Evolutionary conservation across 164 flowering plant genomes (phyloP).

Genomic region (Magnolia sinica): DNA sequence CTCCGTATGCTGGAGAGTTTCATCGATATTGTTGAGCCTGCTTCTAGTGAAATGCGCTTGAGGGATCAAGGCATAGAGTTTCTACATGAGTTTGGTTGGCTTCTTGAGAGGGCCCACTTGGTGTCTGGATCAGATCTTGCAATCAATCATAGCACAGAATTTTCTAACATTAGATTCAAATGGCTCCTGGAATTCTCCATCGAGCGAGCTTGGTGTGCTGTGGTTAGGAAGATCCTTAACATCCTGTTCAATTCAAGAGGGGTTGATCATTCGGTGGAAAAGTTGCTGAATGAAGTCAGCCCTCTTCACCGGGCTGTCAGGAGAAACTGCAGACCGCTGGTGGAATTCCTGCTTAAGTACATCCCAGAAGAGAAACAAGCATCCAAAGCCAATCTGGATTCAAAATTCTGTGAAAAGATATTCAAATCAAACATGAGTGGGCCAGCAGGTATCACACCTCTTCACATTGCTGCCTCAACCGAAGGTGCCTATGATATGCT

Average conservation of each 20-base stretch:
- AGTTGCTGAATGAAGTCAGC: slow-evolving; percentile 47
- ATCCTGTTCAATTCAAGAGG: slow-evolving; percentile 42
- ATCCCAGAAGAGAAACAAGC: slow-evolving; percentile 26
- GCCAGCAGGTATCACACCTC: slow-evolving; percentile 78
- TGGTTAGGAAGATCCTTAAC: slow-evolving; percentile 63
- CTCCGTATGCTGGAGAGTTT: slow-evolving; percentile 58
- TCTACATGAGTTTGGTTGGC: slow-evolving; percentile 87
- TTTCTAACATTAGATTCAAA: slow-evolving; percentile 41
- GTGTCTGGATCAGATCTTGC: slow-evolving; percentile 33
- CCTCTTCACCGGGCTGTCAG: slow-evolving; percentile 73
- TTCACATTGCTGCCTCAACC: slow-evolving; percentile 69
- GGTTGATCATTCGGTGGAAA: slow-evolving; percentile 37
- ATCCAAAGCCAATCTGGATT: slow-evolving; percentile 17
- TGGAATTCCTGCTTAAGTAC: slow-evolving; percentile 56
- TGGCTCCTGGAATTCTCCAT: slow-evolving; percentile 75
- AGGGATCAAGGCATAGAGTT: slow-evolving; percentile 57
- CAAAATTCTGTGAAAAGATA: slow-evolving; percentile 9
- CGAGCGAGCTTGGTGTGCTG: slow-evolving; percentile 83
- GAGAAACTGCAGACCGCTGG: slow-evolving; percentile 60
- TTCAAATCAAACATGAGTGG: slow-evolving; percentile 66
- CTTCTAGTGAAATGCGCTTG: too few relatives aligned
- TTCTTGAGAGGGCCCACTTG: slow-evolving; percentile 54
- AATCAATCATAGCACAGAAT: slow-evolving; percentile 33
- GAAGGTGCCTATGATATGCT: slow-evolving; percentile 50
- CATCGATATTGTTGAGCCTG: slow-evolving; percentile 20